Conservation (phyloP, 163 green algal genomes). For the Scenedesmus sp. region DNA sequence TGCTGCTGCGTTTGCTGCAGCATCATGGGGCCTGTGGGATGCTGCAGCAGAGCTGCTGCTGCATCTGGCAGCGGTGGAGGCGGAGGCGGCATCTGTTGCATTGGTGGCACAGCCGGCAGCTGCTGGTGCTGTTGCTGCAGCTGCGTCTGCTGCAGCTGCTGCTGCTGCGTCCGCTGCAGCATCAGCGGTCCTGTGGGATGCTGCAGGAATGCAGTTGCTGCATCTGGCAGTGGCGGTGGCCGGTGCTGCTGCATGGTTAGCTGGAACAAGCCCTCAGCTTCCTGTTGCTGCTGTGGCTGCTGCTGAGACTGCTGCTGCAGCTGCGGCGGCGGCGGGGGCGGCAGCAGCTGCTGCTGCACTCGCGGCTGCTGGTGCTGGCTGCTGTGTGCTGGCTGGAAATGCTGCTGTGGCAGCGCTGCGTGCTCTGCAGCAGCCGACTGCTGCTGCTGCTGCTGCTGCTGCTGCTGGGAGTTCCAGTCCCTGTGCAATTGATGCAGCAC, state of each 20-base stretch:
- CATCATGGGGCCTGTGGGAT: not conserved
- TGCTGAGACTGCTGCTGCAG: not conserved
- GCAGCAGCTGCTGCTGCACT: conserved; percentile 12
- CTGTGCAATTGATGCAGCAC: conserved; percentile 4
- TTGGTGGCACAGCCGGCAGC: not conserved
- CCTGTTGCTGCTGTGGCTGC: too few relatives aligned
- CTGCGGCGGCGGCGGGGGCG: too few relatives aligned
- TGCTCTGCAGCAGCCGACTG: conserved; percentile 18
- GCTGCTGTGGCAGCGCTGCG: not conserved
- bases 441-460: conserved; percentile 31
- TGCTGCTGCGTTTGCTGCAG: too few relatives aligned
- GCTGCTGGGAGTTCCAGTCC: conserved; percentile 7
- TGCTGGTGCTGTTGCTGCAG: conserved; percentile 11
- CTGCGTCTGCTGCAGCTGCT: too few relatives aligned
- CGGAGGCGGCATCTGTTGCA: not conserved
- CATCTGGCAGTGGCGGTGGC: not conserved
- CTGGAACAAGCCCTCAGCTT: too few relatives aligned
- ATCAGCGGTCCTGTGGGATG: not conserved
- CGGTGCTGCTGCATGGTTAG: not conserved
- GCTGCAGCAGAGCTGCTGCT: not conserved
- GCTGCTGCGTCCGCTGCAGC: not conserved
- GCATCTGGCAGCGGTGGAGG: not conserved
- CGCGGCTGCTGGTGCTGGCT: not conserved
- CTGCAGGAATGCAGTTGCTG: not conserved
- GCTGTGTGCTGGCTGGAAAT: not conserved